Conservation (phyloP, 345 rosid species). For the Punica granatum region DNA sequence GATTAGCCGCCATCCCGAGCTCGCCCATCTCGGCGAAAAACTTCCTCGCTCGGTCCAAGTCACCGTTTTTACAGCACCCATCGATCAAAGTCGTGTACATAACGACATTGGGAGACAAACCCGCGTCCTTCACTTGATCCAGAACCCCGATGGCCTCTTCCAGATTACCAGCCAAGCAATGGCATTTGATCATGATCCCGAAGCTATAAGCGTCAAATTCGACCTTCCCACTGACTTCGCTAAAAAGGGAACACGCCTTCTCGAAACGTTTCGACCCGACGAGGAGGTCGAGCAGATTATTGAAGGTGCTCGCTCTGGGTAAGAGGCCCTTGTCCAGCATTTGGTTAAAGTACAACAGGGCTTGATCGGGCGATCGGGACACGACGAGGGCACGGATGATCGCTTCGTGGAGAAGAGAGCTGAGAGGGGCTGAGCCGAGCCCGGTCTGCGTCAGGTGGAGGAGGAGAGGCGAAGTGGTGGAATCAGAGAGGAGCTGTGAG, state of each 20-base stretch:
- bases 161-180: conserved; percentile 51
- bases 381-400: conserved; percentile 42
- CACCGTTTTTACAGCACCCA: conserved; percentile 69
- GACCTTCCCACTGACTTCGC: conserved; percentile 23
- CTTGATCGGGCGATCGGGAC: conserved; percentile 27
- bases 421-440: conserved; percentile 9
- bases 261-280: conserved; percentile 29
- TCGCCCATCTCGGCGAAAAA: conserved; percentile 45
- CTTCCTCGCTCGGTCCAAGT: conserved; percentile 39
- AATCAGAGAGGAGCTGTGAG: conserved; percentile 36
- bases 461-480: conserved; percentile 40
- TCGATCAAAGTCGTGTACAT: conserved; percentile 72
- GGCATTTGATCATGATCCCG: conserved; percentile 67
- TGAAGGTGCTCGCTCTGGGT: conserved; percentile 35
- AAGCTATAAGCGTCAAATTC: conserved; percentile 49
- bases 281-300: conserved; percentile 35
- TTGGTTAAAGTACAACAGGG: conserved; percentile 37
- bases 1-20: conserved; percentile 57
- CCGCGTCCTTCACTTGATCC: conserved; percentile 36
- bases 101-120: conserved; percentile 49
- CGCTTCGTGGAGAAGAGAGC: conserved; percentile 34
- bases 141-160: conserved; percentile 37
- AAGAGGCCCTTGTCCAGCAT: conserved; percentile 41
- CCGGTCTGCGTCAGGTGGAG: conserved; percentile 24
- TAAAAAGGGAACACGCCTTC: conserved; percentile 38